Evolutionary conservation across 1,139 yeast species (phyloP).

Genomic region (Saccharomyces hybrid): DNA sequence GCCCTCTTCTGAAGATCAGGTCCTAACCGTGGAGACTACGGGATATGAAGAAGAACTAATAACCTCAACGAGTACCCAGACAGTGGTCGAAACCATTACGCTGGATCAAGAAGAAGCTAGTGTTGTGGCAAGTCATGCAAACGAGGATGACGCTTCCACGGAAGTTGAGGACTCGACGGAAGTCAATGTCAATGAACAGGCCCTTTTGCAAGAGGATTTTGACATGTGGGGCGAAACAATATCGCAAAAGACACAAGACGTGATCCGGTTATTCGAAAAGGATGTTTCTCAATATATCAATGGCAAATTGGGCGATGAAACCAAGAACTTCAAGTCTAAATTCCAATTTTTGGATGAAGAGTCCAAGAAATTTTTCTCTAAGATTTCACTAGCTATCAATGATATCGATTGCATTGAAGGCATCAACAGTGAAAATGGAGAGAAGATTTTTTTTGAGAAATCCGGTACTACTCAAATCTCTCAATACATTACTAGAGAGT

Average conservation of each 20-base stretch:
- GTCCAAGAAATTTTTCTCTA: background rate
- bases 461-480: conserved; percentile 30
- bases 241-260: conserved; percentile 10
- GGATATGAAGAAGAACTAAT: too few species aligned
- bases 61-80: background rate
- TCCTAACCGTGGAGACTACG: too few species aligned
- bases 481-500: conserved; percentile 6
- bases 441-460: conserved; percentile 32
- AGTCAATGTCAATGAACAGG: conserved; percentile 8
- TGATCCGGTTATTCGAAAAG: conserved; percentile 10
- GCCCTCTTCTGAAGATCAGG: background rate
- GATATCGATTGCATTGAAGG: conserved; percentile 45
- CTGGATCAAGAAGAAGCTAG: background rate
- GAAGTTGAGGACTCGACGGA: background rate
- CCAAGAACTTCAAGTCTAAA: background rate
- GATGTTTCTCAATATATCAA: conserved; percentile 6
- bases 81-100: background rate
- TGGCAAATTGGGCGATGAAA: conserved; percentile 1
- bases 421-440: conserved; percentile 37
- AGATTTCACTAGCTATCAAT: conserved; percentile 31
- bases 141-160: background rate
- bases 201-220: conserved; percentile 11
- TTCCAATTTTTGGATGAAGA: background rate
- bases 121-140: background rate
- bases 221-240: conserved; percentile 12